A percentile compares a stretch with the other conserved stretches of the same genome.
Evolutionary conservation across 2,329 filamentous ascomycete genomes (phyloP).

Genomic region (Colletotrichum karsti): DNA sequence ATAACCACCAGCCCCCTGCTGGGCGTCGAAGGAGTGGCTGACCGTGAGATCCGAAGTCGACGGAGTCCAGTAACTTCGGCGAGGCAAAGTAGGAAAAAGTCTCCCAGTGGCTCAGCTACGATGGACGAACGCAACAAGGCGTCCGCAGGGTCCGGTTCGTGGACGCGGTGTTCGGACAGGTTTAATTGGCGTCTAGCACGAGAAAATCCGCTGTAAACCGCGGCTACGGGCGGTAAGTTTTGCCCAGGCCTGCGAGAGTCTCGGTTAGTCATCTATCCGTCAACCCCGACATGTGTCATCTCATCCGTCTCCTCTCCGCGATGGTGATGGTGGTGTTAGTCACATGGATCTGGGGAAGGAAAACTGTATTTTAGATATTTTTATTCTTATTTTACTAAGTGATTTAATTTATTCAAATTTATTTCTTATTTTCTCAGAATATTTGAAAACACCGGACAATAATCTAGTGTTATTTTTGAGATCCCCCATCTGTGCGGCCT

Average conservation of each 20-base stretch:
- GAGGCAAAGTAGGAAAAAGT: neutral
- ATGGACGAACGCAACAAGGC: neutral
- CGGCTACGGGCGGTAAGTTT: neutral
- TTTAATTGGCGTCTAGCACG: neutral
- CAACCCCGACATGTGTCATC: conserved; percentile 15
- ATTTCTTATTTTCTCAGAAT: no score
- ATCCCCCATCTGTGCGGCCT: conserved; percentile 11
- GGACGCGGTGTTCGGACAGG: neutral
- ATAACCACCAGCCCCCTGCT: conserved; percentile 6
- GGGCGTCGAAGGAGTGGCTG: conserved; percentile 1
- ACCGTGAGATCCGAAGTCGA: neutral
- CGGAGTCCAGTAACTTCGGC: neutral
- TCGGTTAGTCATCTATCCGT: neutral
- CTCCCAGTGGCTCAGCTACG: neutral
- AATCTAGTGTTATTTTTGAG: conserved; percentile 2
- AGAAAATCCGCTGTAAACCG: neutral
- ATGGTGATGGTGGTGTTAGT: neutral
- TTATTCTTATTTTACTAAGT: neutral
- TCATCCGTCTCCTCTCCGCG: neutral
- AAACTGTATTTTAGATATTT: neutral
- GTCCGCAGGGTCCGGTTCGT: neutral
- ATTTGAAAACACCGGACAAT: conserved; percentile 10
- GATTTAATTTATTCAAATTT: neutral
- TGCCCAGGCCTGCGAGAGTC: neutral
- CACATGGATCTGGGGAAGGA: neutral